Conservation (phyloP, 768 basidiomycete genomes). For the Trametes meyenii region DNA sequence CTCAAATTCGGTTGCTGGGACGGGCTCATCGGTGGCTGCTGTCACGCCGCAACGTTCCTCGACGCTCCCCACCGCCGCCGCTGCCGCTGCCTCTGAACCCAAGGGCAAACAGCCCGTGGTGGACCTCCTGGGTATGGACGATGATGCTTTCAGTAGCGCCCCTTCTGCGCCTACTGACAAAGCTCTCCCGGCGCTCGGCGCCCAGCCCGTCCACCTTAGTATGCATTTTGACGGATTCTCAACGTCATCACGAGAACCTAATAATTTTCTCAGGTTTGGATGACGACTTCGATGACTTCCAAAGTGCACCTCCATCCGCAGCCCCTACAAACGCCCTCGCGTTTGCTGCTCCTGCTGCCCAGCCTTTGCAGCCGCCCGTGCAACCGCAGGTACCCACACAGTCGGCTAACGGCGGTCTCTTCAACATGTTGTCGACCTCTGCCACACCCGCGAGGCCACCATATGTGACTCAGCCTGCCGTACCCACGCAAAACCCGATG, state of each 20-base stretch:
- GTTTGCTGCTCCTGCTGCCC: slow-evolving; percentile 3
- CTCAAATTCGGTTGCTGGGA: slow-evolving; percentile 42
- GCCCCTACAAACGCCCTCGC: slow-evolving; percentile 1
- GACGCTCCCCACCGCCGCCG: slow-evolving; percentile 34
- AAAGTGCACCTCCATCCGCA: slow-evolving; percentile 60
- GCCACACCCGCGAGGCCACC: slow-evolving; percentile 6
- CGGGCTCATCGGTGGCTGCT: slow-evolving; percentile 32
- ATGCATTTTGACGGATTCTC: not conserved
- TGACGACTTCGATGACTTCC: slow-evolving; percentile 88
- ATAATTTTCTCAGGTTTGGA: slow-evolving; percentile 40
- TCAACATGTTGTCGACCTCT: slow-evolving; percentile 21
- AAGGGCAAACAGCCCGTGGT: slow-evolving; percentile 50
- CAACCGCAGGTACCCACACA: slow-evolving; percentile 14
- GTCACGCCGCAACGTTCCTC: slow-evolving; percentile 45
- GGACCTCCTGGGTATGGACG: slow-evolving; percentile 83
- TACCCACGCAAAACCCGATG: slow-evolving; percentile 25
- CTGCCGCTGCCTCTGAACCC: slow-evolving; percentile 33
- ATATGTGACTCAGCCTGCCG: slow-evolving; percentile 25
- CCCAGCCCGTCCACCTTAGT: slow-evolving; percentile 21
- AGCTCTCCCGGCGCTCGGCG: slow-evolving; percentile 52
- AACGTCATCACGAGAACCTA: not conserved
- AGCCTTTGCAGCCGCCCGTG: not conserved
- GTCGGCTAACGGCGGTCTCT: slow-evolving; percentile 16
- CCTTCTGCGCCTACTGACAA: slow-evolving; percentile 45
- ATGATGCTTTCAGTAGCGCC: slow-evolving; percentile 47